A percentile compares a stretch with the other conserved stretches of the same genome.
phyloP scores from a whole-genome alignment of 495 filamentous ascomycete species.

The Talaromyces proteolyticus region DNA sequence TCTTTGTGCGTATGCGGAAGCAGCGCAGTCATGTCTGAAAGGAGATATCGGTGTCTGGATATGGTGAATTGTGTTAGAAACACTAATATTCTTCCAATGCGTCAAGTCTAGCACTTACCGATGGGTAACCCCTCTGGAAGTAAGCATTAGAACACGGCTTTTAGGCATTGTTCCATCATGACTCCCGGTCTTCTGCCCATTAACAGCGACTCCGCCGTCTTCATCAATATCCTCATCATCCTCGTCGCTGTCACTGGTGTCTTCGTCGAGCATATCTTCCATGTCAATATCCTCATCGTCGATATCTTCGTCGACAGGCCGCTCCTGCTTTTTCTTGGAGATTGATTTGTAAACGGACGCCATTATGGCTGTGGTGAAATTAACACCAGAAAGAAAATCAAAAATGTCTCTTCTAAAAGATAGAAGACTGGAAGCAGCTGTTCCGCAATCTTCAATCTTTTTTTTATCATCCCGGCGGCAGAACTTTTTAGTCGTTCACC shows the following conservation, averaged over 20 bases:
- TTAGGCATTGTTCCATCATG: slow-evolving; percentile 37
- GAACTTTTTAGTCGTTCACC: neutral
- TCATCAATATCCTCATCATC: slow-evolving; percentile 36
- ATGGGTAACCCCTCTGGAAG: slow-evolving; percentile 83
- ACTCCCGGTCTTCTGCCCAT: slow-evolving; percentile 23
- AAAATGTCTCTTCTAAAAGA: neutral
- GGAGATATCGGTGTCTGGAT: slow-evolving; percentile 79
- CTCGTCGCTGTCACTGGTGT: slow-evolving; percentile 40
- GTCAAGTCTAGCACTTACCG: slow-evolving; percentile 45
- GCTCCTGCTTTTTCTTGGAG: slow-evolving; percentile 54
- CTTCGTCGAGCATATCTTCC: slow-evolving; percentile 32
- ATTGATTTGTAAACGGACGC: slow-evolving; percentile 91
- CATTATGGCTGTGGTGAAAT: slow-evolving; percentile 49
- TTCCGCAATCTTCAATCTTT: slow-evolving; percentile 10
- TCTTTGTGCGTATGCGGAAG: slow-evolving; percentile 92
- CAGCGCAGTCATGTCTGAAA: slow-evolving; percentile 82
- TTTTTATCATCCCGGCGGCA: slow-evolving; percentile 4
- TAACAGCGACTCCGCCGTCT: slow-evolving; percentile 22
- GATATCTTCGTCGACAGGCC: slow-evolving; percentile 24
- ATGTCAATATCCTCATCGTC: slow-evolving; percentile 32
- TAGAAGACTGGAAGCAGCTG: neutral
- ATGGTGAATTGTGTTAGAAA: slow-evolving; percentile 6
- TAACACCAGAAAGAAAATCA: neutral
- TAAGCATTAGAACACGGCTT: slow-evolving; percentile 80
- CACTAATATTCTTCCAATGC: neutral